Evolutionary conservation across 179 eudicot species (phyloP).

Genomic region (Sideroxylon spinosum): DNA sequence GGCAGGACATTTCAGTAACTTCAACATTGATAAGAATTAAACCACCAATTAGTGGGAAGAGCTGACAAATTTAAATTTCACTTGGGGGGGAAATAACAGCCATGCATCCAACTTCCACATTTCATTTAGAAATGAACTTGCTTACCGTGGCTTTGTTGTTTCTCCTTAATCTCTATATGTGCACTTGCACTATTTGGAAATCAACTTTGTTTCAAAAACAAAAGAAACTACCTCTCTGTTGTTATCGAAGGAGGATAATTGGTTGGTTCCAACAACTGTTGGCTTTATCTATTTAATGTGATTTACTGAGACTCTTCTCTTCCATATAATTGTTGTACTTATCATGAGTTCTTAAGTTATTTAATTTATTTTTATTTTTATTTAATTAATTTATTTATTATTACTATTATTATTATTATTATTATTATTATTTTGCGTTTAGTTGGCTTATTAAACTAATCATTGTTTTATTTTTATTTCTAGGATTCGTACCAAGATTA

Average conservation of each 20-base stretch:
- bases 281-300: too few species aligned
- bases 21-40: not conserved
- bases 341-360: too few species aligned
- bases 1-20: not conserved
- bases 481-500: too few species aligned
- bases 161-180: not conserved
- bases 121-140: not conserved
- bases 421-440: too few species aligned
- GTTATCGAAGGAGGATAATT: not conserved
- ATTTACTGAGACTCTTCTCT: too few species aligned
- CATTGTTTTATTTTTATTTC: too few species aligned
- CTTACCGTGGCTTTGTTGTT: not conserved
- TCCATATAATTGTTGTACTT: too few species aligned
- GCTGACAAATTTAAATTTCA: not conserved
- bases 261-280: not conserved
- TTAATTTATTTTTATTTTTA: too few species aligned
- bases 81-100: conserved; percentile 3
- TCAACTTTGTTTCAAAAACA: not conserved
- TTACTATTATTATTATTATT: too few species aligned
- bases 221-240: not conserved
- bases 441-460: too few species aligned
- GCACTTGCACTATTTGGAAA: not conserved
- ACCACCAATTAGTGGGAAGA: not conserved
- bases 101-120: not conserved
- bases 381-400: too few species aligned